Evolutionary conservation across 106 monocot species (phyloP), one percentile per base, ranked within the genome.

Genomic region (Apostasia ramifera): DNA sequence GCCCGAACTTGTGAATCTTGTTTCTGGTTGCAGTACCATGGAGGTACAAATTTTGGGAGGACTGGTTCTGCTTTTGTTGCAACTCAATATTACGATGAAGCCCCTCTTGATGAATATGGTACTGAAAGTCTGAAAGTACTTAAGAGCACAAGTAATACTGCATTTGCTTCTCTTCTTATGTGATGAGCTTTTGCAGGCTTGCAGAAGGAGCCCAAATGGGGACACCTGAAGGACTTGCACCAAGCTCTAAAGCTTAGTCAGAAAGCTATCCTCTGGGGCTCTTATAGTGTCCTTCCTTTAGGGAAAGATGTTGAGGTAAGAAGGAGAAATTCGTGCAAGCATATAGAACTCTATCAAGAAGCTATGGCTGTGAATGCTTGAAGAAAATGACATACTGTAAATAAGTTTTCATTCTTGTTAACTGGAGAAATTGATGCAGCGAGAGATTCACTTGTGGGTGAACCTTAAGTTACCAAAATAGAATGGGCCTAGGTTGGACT

Each of bases 41-140:
- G 93, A 39, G 93, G 89, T 37, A 93, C 93, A 14, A 93, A 93
- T 57, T 89, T 86, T 70, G 89, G 78, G 38, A 89, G 93, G 66
- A 82, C 78, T 14, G 72, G 73, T 53, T 67, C 93, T 38, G 10
- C 82, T 40, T 93, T 86, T 59, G 82, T 82, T 48, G 76, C 70
- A 76, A 84, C 93, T 12, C 69, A 84, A 9, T 93, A 93, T 73
- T 89, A 93, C 14, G 93, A 93, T 50, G 93, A 93, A 66, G 93
- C 93, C 1, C 93, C 93, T 26, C 84, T 93, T 6, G 93, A 93
- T 73, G 89, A 86, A 79, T 89, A 65, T 61, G 93, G 93, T 92
- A 55, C 10, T 53, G 6, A 59, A 26, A 2, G 12, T 26, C 10
- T 53, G 6, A 59, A 26, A 2, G 12, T 26, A 10, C 57, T 61